Conservation (phyloP, 1,284 basidiomycete genomes). For the Ceratobasidium sp. region DNA sequence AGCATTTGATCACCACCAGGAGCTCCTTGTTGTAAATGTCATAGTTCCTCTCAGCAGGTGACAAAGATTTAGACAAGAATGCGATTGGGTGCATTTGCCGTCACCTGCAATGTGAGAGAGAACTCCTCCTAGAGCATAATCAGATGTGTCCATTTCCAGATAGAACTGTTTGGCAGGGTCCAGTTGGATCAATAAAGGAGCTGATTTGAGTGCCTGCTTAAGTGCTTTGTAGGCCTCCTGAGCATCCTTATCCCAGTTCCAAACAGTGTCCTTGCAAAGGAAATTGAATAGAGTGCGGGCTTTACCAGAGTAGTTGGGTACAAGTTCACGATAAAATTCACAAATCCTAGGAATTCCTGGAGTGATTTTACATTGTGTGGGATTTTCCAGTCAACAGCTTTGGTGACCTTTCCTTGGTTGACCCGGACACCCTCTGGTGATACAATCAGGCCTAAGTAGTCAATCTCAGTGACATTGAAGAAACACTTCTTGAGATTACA, state of each 20-base stretch:
- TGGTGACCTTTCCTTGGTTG: constrained; percentile 54
- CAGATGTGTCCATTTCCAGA: constrained; percentile 56
- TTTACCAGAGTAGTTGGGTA: constrained; percentile 54
- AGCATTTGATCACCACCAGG: constrained; percentile 60
- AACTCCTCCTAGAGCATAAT: constrained; percentile 54
- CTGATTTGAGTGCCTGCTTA: constrained; percentile 52
- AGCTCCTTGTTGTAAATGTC: constrained; percentile 63
- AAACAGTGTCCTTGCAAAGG: constrained; percentile 48
- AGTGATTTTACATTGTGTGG: constrained; percentile 52
- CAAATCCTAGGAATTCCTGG: constrained; percentile 56
- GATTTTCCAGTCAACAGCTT: constrained; percentile 54
- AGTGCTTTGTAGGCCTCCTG: constrained; percentile 54
- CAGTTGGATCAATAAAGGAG: constrained; percentile 54
- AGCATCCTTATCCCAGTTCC: constrained; percentile 41
- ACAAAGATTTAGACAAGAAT: constrained; percentile 54
- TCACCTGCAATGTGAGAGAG: constrained; percentile 51
- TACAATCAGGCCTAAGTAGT: constrained; percentile 57
- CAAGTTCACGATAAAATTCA: constrained; percentile 52
- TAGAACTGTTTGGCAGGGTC: constrained; percentile 51
- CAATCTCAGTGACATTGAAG: constrained; percentile 50
- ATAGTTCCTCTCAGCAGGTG: constrained; percentile 58
- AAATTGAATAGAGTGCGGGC: constrained; percentile 52
- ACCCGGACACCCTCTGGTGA: constrained; percentile 51
- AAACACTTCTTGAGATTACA: constrained; percentile 53
- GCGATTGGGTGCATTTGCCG: constrained; percentile 53